phyloP scores from a whole-genome alignment of 306 rosid species.

The Fagus crenata region DNA sequence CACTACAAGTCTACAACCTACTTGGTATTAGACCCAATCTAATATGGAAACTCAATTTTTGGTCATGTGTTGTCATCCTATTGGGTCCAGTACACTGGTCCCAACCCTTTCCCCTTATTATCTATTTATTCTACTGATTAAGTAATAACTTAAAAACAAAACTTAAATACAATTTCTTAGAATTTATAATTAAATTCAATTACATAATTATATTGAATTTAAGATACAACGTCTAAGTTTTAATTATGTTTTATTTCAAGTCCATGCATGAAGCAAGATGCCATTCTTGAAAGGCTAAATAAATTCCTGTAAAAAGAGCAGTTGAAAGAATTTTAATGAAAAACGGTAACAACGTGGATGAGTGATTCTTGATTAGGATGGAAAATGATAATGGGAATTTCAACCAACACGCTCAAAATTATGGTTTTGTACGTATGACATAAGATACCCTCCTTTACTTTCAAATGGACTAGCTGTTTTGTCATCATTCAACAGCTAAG shows the following conservation, averaged over 20 bases:
- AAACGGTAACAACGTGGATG: background rate
- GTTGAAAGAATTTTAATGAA: background rate
- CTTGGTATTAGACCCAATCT: background rate
- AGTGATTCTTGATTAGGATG: background rate
- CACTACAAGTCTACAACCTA: background rate
- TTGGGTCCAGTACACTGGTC: no score
- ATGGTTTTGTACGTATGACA: background rate
- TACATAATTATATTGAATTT: no score
- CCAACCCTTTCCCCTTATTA: no score
- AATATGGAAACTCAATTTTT: no score
- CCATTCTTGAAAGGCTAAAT: background rate
- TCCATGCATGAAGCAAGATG: background rate
- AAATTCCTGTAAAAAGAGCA: background rate
- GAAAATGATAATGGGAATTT: background rate
- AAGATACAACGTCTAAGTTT: no score
- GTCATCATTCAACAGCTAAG: background rate
- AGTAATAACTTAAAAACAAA: no score
- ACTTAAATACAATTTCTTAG: no score
- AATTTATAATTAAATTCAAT: no score
- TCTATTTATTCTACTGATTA: background rate
- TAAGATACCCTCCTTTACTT: background rate
- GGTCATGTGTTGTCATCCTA: no score
- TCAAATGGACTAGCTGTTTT: background rate
- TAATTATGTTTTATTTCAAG: background rate
- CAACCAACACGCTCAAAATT: background rate